phyloP scores from a whole-genome alignment of 306 rosid genomes.

The Urtica urens region DNA sequence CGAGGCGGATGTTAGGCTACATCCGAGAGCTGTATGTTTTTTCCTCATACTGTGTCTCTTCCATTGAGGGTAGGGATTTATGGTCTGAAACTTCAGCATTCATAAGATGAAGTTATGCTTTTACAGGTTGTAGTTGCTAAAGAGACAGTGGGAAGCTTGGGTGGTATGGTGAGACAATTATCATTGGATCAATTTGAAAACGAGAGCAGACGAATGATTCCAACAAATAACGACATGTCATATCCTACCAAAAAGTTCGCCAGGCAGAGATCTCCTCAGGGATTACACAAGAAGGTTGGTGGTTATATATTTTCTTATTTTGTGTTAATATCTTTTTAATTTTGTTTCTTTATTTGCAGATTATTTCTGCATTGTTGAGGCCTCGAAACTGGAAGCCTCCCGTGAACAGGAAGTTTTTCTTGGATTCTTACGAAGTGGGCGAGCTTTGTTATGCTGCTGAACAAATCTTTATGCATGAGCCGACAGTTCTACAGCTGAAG shows the following conservation, averaged over 20 bases:
- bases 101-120: constrained; percentile 2
- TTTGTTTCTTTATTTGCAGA: constrained; percentile 35
- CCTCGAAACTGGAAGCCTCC: constrained; percentile 99
- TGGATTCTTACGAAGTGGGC: constrained; percentile 98
- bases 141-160: constrained; percentile 89
- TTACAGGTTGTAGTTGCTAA: constrained; percentile 97
- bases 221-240: constrained; percentile 60
- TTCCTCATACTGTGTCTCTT: constrained; percentile 7
- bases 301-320: constrained; percentile 9
- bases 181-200: constrained; percentile 98
- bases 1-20: constrained; percentile 97
- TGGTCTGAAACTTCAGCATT: constrained; percentile 22
- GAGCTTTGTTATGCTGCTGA: constrained; percentile 99
- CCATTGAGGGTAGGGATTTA: not conserved
- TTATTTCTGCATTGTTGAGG: constrained; percentile 70
- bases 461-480: constrained; percentile 96
- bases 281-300: constrained; percentile 87
- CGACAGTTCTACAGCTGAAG: constrained; percentile 92
- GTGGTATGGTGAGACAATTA: constrained; percentile 98
- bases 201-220: constrained; percentile 98
- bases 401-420: constrained; percentile 74
- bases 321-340: constrained; percentile 10
- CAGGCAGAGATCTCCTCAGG: constrained; percentile 96
- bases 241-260: constrained; percentile 69
- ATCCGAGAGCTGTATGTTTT: constrained; percentile 89